phyloP scores from a whole-genome alignment of 177 flowering plant genomes.

The Tripterygium wilfordii region DNA sequence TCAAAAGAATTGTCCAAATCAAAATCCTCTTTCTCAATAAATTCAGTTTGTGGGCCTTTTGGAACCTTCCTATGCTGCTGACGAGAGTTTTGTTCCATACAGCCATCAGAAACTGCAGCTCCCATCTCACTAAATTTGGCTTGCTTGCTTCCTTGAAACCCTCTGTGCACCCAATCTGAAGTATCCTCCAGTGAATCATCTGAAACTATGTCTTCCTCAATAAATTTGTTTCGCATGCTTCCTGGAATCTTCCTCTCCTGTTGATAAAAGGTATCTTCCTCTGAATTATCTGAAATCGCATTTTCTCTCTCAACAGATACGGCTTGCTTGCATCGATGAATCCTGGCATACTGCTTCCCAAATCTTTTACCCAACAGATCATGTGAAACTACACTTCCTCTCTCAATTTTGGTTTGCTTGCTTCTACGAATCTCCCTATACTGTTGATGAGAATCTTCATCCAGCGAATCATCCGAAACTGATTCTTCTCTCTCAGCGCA shows the following conservation, averaged over 20 bases:
- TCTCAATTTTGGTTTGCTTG: slow-evolving; percentile 8
- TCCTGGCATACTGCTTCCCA: slow-evolving; percentile 15
- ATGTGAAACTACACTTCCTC: slow-evolving; percentile 5
- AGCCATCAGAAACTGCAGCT: slow-evolving; percentile 2
- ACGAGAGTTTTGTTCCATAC: too few species aligned
- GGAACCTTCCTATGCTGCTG: too few species aligned
- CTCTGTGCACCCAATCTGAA: slow-evolving; percentile 11
- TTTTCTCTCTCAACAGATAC: slow-evolving; percentile 4
- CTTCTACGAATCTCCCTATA: slow-evolving; percentile 16
- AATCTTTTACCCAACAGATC: slow-evolving; percentile 22
- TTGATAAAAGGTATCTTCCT: slow-evolving; percentile 6
- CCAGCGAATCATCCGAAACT: slow-evolving; percentile 1
- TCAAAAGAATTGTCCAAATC: slow-evolving; percentile 11
- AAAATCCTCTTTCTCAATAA: slow-evolving; percentile 4
- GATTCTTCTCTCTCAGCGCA: slow-evolving; percentile 14
- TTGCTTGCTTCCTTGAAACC: slow-evolving; percentile 22
- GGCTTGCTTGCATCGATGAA: slow-evolving; percentile 22
- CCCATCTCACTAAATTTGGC: neutral
- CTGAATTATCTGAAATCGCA: slow-evolving; percentile 11
- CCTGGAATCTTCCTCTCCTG: slow-evolving; percentile 21
- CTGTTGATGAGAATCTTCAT: slow-evolving; percentile 11
- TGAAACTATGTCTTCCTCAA: slow-evolving; percentile 10
- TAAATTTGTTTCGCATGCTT: slow-evolving; percentile 17
- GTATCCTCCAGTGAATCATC: slow-evolving; percentile 12
- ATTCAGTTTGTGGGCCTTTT: slow-evolving; percentile 4